Percentiles rank a stretch among this genome's conserved stretches.
Evolutionary conservation across 345 rosid species (phyloP).

Genomic region (Arabidopsis thaliana): TAIR10.1 NC_003070.9:19272501-19273000

Average conservation of each 20-base stretch:
- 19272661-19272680: conserved; percentile 32
- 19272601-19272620: conserved; percentile 54
- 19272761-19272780: conserved; percentile 47
- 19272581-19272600: conserved; percentile 45
- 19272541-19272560: conserved; percentile 46
- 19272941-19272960: conserved; percentile 5
- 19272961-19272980: not conserved
- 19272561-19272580: conserved; percentile 35
- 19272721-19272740: conserved; percentile 32
- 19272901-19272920: conserved; percentile 40
- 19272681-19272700: conserved; percentile 28
- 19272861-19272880: conserved; percentile 26
- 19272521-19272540: not conserved
- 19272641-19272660: conserved; percentile 10
- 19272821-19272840: conserved; percentile 26
- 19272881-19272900: conserved; percentile 41
- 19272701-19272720: conserved; percentile 32
- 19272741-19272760: conserved; percentile 29
- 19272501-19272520: not conserved
- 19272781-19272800: conserved; percentile 19
- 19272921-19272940: conserved; percentile 9
- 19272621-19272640: conserved; percentile 40
- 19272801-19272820: conserved; percentile 61
- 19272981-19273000: conserved; percentile 35
- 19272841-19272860: not conserved